phyloP scores from a whole-genome alignment of 2,329 filamentous ascomycete genomes.

The Dactylella cylindrospora region DNA sequence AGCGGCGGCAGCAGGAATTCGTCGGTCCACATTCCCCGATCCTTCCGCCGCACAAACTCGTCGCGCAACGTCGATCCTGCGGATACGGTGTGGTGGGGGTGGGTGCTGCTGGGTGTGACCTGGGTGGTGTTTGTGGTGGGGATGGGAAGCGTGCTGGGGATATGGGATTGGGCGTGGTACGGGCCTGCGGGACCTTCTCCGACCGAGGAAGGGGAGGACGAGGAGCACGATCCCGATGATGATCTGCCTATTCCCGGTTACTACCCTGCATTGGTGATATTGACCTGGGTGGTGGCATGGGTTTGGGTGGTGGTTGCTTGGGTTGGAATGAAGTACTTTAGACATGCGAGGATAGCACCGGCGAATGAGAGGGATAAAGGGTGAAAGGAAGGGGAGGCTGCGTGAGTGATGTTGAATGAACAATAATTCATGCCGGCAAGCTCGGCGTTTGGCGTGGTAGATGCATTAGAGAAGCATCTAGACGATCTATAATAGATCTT shows the following conservation, averaged over 20 bases:
- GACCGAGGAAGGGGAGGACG: conserved; percentile 7
- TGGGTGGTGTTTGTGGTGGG: conserved; percentile 96
- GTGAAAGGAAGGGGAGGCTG: neutral
- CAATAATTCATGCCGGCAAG: too few species aligned
- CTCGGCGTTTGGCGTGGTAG: too few species aligned
- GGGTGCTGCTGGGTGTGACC: conserved; percentile 84
- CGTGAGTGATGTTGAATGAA: conserved; percentile 1
- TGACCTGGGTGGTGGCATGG: conserved; percentile 96
- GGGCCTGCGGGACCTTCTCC: conserved; percentile 56
- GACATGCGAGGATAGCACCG: conserved; percentile 79
- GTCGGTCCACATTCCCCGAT: conserved; percentile 9
- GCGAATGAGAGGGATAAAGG: conserved; percentile 15
- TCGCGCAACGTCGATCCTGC: conserved; percentile 40
- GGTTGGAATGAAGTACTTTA: conserved; percentile 99
- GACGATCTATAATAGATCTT: conserved; percentile 13
- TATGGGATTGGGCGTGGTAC: conserved; percentile 99
- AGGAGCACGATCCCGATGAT: conserved; percentile 60
- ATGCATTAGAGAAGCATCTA: conserved; percentile 4
- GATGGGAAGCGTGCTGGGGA: conserved; percentile 90
- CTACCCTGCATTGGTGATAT: conserved; percentile 88
- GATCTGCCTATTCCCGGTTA: conserved; percentile 95
- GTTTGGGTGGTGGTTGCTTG: conserved; percentile 97
- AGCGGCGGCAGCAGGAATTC: too few species aligned
- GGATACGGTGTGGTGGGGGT: conserved; percentile 97
- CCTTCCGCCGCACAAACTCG: conserved; percentile 26